These are phyloP conservation scores for Lachnellula hyalina DNA, from an alignment of 2,329 filamentous ascomycete species.

Conservation along the genomic window DNA sequence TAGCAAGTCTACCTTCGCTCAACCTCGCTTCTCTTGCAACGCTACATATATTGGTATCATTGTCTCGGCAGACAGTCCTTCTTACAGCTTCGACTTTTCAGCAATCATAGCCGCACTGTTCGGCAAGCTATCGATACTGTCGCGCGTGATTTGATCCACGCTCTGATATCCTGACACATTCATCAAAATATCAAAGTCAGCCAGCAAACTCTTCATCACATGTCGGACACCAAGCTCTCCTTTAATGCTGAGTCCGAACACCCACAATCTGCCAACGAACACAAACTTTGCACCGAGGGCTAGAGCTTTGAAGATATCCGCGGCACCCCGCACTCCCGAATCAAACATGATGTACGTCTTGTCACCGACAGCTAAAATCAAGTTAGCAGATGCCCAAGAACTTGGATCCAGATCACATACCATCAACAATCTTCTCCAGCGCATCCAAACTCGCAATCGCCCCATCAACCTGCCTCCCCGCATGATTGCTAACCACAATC, in stretches of 20 bases:
- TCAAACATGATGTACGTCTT: slow-evolving; percentile 39
- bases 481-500: slow-evolving; percentile 55
- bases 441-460: slow-evolving; percentile 55
- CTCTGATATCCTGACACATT: slow-evolving; percentile 51
- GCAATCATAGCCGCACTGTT: slow-evolving; percentile 36
- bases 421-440: slow-evolving; percentile 51
- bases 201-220: slow-evolving; percentile 56
- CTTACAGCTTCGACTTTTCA: slow-evolving; percentile 29
- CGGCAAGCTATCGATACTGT: slow-evolving; percentile 37
- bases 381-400: background rate
- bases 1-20: no score
- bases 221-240: slow-evolving; percentile 57
- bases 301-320: slow-evolving; percentile 56
- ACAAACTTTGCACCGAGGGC: slow-evolving; percentile 58
- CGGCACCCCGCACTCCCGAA: slow-evolving; percentile 50
- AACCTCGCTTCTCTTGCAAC: no score
- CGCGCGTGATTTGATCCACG: slow-evolving; percentile 46
- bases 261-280: slow-evolving; percentile 55
- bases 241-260: slow-evolving; percentile 55
- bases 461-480: slow-evolving; percentile 56
- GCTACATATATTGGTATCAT: no score
- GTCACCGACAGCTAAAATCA: slow-evolving; percentile 14
- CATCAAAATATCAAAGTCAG: slow-evolving; percentile 58
- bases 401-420: slow-evolving; percentile 24
- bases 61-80: background rate